Percentiles rank a stretch among this genome's conserved stretches.
These are phyloP conservation scores for Termitomyces sp. DNA, from an alignment of 768 basidiomycete genomes.

Conservation along the genomic window DNA sequence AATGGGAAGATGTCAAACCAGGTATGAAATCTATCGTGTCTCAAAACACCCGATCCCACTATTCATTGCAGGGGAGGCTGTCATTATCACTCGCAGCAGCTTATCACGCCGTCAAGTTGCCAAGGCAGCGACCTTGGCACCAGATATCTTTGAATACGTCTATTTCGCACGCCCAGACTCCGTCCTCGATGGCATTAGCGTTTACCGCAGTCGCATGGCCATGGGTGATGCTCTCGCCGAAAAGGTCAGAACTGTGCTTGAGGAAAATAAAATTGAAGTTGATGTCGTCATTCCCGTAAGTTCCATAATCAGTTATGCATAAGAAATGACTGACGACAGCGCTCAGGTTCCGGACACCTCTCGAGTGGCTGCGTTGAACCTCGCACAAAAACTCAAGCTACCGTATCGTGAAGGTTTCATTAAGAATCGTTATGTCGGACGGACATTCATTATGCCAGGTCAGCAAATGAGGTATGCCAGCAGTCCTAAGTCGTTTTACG, in stretches of 20 bases:
- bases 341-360: conserved; percentile 91
- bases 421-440: conserved; percentile 97
- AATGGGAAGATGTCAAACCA: conserved; percentile 93
- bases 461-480: conserved; percentile 79
- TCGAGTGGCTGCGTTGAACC: conserved; percentile 90
- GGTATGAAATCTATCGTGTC: conserved; percentile 41
- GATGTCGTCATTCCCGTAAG: conserved; percentile 96
- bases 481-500: background rate
- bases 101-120: conserved; percentile 76
- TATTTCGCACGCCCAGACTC: conserved; percentile 99
- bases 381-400: conserved; percentile 84
- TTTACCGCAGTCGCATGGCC: conserved; percentile 97
- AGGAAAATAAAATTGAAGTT: conserved; percentile 62
- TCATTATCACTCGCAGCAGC: conserved; percentile 86
- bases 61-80: conserved; percentile 70
- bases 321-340: background rate
- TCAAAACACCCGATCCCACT: conserved; percentile 6
- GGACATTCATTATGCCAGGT: conserved; percentile 99
- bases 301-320: background rate
- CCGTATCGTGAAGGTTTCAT: conserved; percentile 98
- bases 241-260: conserved; percentile 75
- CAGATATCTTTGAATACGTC: conserved; percentile 98
- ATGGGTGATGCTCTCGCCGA: conserved; percentile 96
- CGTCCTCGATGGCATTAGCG: conserved; percentile 94
- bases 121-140: conserved; percentile 74